phyloP scores from a whole-genome alignment of 2,329 filamentous ascomycete genomes.

The Paecilomyces formosus region DNA sequence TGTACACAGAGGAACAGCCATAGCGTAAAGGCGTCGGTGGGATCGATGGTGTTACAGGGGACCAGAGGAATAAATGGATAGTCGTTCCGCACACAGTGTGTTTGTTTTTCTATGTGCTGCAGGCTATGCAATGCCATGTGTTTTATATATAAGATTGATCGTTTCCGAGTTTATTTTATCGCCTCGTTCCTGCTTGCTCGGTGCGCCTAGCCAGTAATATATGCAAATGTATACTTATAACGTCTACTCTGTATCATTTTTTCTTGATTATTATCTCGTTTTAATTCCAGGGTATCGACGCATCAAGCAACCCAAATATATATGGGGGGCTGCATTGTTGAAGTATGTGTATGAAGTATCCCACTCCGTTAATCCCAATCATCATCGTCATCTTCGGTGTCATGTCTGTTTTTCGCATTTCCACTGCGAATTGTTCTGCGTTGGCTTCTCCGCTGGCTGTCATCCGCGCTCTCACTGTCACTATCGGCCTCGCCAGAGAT shows the following conservation, averaged over 20 bases:
- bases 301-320: background rate
- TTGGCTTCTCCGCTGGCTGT: constrained; percentile 8
- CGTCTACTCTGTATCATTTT: background rate
- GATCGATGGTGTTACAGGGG: background rate
- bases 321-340: background rate
- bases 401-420: constrained; percentile 15
- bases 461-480: constrained; percentile 15
- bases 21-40: background rate
- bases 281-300: background rate
- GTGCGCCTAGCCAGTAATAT: no score
- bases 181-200: no score
- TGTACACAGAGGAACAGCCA: background rate
- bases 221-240: no score
- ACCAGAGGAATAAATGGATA: background rate
- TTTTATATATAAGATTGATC: background rate
- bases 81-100: background rate
- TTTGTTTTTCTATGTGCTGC: background rate
- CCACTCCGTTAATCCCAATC: constrained; percentile 38
- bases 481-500: constrained; percentile 5
- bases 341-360: background rate
- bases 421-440: constrained; percentile 24
- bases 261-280: background rate
- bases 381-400: constrained; percentile 28
- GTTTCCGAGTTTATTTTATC: no score
- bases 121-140: background rate